Evolutionary conservation across 164 flowering plant genomes (phyloP).

Genomic region (Tetracentron sinense): DNA sequence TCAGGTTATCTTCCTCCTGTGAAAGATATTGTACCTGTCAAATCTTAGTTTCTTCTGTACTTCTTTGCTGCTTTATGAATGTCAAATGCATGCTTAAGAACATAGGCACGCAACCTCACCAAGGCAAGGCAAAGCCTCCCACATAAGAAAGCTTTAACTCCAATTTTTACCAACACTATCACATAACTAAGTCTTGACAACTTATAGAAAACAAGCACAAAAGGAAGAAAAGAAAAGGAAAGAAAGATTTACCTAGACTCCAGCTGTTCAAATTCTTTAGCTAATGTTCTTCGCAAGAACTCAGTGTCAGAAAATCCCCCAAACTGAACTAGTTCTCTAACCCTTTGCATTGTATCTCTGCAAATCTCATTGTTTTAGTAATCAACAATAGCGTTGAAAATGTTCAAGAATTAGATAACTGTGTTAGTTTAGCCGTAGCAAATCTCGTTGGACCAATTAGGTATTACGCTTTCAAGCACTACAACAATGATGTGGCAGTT

Average conservation of each 20-base stretch:
- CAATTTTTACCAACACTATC: too few species aligned
- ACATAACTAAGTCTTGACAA: background rate
- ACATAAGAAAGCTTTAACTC: too few species aligned
- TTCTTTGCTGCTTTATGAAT: too few species aligned
- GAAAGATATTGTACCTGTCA: too few species aligned
- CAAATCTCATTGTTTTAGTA: background rate
- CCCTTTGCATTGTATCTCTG: conserved; percentile 70
- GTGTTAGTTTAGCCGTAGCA: background rate
- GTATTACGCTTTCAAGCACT: too few species aligned
- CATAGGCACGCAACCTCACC: too few species aligned
- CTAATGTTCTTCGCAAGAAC: conserved; percentile 62
- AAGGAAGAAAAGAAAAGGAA: background rate
- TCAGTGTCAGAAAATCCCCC: conserved; percentile 86
- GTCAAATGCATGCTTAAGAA: too few species aligned
- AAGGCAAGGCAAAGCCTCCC: too few species aligned
- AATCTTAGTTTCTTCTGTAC: too few species aligned
- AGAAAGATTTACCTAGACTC: conserved; percentile 52
- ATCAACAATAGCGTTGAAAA: background rate
- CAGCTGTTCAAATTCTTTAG: conserved; percentile 75
- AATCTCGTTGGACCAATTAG: too few species aligned
- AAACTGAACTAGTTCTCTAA: conserved; percentile 63
- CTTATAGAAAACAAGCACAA: background rate
- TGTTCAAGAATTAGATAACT: background rate
- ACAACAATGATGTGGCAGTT: too few species aligned
- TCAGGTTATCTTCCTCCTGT: too few species aligned